Base-by-base conservation (phyloP, 2,329 filamentous ascomycete genomes). In the Aureobasidium sp. region DNA sequence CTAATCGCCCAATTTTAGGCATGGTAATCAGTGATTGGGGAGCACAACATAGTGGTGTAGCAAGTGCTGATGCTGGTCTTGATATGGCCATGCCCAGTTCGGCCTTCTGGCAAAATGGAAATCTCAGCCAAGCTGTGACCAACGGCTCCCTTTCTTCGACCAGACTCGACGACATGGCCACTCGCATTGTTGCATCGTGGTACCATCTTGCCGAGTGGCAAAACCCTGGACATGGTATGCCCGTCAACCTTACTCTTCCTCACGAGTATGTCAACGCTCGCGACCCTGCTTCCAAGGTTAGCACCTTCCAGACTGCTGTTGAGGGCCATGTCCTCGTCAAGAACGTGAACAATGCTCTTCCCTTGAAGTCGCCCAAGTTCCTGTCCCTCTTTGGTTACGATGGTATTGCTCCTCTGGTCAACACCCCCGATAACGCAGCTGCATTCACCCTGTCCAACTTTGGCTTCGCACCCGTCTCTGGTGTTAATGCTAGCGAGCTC, bases 11-110 rank as follows among this genome's bases (percentile, higher is more conserved):
- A 9, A 21, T 41, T 41, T 41, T 11, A 21, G 39, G 8, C 3
- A 85, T 75, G 66, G 82, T 89, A 27, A 84, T 89, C 76, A 85
- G 83, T 0, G 88, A 91, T 71, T 90, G 87, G 61, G 72, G 82
- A 30, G 83, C 83, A 0, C 85, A 88, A 61, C 78, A 84, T 60
- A 79, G 79, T 0, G 83, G 83, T 1, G 79, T 87, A 0, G 78
- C 77, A 1, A 84, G 83, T 32, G 83, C 84, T 0, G 73, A 87
- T 47, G 79, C 82, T 25, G 86, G 86, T 0, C 74, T 89, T 2
- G 86, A 89, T 65, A 87, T 89, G 85, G 78, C 81, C 4, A 89
- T 89, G 86, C 86, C 86, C 73, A 76, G 13, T 3, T 68, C 66
- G 3, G 25, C 16, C 61, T 73, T 66, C 64, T 74, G 71, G 69